These are phyloP conservation scores for Diaporthe sp. DNA, from an alignment of 2,329 filamentous ascomycete genomes.

Conservation along the genomic window DNA sequence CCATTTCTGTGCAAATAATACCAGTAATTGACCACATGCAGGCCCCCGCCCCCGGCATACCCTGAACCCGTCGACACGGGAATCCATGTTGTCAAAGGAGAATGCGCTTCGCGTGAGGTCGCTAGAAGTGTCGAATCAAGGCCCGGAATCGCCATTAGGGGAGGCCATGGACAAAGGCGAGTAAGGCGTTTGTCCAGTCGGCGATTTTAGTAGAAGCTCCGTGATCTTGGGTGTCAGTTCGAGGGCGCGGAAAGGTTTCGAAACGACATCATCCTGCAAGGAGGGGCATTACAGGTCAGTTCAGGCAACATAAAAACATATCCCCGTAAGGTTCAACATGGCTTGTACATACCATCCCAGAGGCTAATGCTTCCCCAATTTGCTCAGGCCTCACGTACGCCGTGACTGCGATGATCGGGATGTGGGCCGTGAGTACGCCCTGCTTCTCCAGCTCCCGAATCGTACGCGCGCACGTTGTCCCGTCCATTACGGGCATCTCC, in stretches of 20 bases:
- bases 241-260: constrained; percentile 83
- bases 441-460: constrained; percentile 76
- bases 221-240: constrained; percentile 76
- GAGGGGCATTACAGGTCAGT: not conserved
- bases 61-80: not conserved
- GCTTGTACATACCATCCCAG: constrained; percentile 72
- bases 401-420: constrained; percentile 86
- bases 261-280: constrained; percentile 75
- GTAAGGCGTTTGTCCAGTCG: constrained; percentile 17
- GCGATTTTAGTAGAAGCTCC: constrained; percentile 56
- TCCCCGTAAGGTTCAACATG: not conserved
- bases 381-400: constrained; percentile 83
- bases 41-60: too few relatives aligned
- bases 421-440: constrained; percentile 70
- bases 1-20: not conserved
- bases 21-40: not conserved
- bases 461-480: constrained; percentile 75
- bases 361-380: constrained; percentile 75
- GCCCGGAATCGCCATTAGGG: not conserved
- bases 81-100: not conserved
- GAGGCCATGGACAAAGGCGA: constrained; percentile 28
- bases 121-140: not conserved
- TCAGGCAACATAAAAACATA: not conserved
- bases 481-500: constrained; percentile 86
- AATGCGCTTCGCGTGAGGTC: too few relatives aligned